Base-by-base conservation (phyloP, 345 rosid species). In the Eucalyptus curtisii region DNA sequence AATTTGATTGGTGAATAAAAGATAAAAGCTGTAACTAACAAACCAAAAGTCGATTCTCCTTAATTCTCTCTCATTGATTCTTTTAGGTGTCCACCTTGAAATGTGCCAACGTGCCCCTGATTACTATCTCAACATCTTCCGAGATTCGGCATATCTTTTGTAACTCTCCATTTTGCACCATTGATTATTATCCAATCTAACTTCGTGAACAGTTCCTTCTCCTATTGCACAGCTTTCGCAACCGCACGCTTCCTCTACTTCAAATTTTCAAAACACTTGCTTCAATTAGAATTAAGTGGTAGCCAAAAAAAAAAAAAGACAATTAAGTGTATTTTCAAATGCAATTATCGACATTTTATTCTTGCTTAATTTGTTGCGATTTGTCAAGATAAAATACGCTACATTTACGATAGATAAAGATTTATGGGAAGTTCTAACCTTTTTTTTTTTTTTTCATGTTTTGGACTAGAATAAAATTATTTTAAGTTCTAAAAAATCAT, bases 291-390 rank as follows among this genome's bases (percentile, higher is more conserved):
- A 64, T 64, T n/a, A n/a, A n/a, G 37, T n/a, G 76, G 19, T n/a
- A 8, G 76, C n/a, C 7, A 14, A 64, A 64, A n/a, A 20, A 53
- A 4, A 52, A 1, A 3, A 0, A 61, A 7, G n/a, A n/a, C n/a
- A n/a, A n/a, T n/a, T n/a, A n/a, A n/a, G n/a, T n/a, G n/a, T n/a
- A n/a, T n/a, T n/a, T n/a, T n/a, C n/a, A n/a, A n/a, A n/a, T n/a
- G n/a, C n/a, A n/a, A n/a, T n/a, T n/a, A n/a, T n/a, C n/a, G n/a
- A n/a, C n/a, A n/a, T n/a, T n/a, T n/a, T n/a, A n/a, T n/a, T n/a
- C n/a, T n/a, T n/a, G n/a, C n/a, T n/a, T n/a, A n/a, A n/a, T n/a
- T n/a, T n/a, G n/a, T n/a, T n/a, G n/a, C n/a, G n/a, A n/a, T n/a
- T n/a, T n/a, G n/a, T n/a, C n/a, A n/a, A n/a, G n/a, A n/a, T n/a